These are phyloP conservation scores for Gaeumannomyces tritici DNA, from an alignment of 2,329 filamentous ascomycete genomes.

Conservation along the genomic window DNA sequence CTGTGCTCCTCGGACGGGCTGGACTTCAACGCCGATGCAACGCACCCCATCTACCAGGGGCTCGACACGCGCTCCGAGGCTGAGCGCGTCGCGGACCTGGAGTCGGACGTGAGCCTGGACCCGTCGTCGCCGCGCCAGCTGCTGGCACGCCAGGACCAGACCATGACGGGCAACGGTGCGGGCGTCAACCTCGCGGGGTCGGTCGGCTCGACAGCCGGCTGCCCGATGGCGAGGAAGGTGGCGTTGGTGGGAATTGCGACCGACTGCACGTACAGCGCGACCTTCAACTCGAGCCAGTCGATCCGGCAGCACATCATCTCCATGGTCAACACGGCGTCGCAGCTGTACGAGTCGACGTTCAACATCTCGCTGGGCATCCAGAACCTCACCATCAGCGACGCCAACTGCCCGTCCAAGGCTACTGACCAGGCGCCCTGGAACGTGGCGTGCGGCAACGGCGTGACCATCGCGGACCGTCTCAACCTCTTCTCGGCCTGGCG, in stretches of 20 bases:
- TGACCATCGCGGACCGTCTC: constrained; percentile 65
- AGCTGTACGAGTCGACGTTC: constrained; percentile 82
- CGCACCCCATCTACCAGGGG: constrained; percentile 56
- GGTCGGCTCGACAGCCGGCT: constrained; percentile 77
- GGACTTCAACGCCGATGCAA: constrained; percentile 64
- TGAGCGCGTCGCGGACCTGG: constrained; percentile 15
- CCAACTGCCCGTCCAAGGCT: constrained; percentile 58
- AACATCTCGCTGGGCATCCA: constrained; percentile 88
- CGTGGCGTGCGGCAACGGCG: constrained; percentile 53
- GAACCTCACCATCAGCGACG: constrained; percentile 71
- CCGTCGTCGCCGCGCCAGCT: constrained; percentile 54
- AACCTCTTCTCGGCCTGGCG: constrained; percentile 88
- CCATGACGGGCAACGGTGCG: constrained; percentile 63
- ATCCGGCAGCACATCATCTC: constrained; percentile 68
- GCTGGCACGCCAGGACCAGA: constrained; percentile 63
- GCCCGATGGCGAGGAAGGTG: constrained; percentile 81
- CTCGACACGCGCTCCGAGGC: constrained; percentile 32
- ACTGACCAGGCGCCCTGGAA: constrained; percentile 71
- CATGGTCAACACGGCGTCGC: constrained; percentile 78
- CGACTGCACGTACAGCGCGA: constrained; percentile 77
- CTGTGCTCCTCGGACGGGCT: constrained; percentile 69
- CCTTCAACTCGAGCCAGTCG: constrained; percentile 57
- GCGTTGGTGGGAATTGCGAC: constrained; percentile 87
- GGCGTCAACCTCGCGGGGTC: constrained; percentile 68
- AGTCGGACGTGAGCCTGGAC: constrained; percentile 25